These are phyloP conservation scores for Aspergillus hiratsukae DNA, from an alignment of 2,329 filamentous ascomycete genomes.

Conservation along the genomic window DNA sequence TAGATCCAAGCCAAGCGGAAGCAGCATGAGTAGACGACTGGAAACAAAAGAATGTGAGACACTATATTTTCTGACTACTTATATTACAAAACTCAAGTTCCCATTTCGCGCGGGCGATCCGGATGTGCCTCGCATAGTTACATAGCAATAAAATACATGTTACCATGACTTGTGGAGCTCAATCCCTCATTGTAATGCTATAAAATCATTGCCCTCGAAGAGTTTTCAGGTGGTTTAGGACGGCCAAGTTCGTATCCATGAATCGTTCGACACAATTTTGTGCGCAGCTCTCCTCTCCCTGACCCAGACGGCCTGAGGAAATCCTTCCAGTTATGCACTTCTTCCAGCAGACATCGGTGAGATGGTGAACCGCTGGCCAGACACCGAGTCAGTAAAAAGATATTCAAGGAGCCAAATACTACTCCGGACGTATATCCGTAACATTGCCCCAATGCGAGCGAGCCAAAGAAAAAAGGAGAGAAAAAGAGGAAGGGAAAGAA, in stretches of 20 bases:
- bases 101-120: not conserved
- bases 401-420: not conserved
- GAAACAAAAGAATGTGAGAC: not conserved
- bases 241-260: conserved; percentile 78
- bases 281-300: conserved; percentile 75
- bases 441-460: not conserved
- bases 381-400: conserved; percentile 7
- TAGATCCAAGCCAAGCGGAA: not conserved
- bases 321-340: conserved; percentile 82
- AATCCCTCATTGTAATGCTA: conserved; percentile 2
- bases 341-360: conserved; percentile 82
- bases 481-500: not conserved
- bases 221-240: conserved; percentile 77
- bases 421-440: not conserved
- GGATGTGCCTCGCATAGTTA: not conserved
- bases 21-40: not conserved
- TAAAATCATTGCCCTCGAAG: conserved; percentile 44
- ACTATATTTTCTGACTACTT: not conserved
- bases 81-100: not conserved
- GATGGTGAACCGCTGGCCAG: conserved; percentile 56
- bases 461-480: too few relatives aligned
- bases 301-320: conserved; percentile 67
- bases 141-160: not conserved
- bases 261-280: conserved; percentile 92
- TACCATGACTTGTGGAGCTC: conserved; percentile 3